phyloP scores from a whole-genome alignment of 2,329 filamentous ascomycete species.

The Falciphora oryzae region DNA sequence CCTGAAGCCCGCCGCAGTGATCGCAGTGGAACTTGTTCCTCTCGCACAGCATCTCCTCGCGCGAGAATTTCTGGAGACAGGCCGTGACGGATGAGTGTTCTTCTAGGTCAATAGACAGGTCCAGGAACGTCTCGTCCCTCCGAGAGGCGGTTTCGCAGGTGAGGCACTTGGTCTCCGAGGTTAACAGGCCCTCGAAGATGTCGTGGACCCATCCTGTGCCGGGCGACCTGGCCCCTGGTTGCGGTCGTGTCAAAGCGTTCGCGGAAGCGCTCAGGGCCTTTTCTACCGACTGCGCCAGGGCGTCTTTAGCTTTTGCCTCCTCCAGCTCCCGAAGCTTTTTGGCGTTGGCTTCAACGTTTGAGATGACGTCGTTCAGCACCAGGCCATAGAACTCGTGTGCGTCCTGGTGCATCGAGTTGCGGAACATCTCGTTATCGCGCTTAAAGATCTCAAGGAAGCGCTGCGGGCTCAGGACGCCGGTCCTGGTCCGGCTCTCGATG shows the following conservation, averaged over 20 bases:
- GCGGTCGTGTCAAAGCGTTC: constrained; percentile 22
- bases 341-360: constrained; percentile 86
- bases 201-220: constrained; percentile 91
- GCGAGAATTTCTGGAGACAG: constrained; percentile 91
- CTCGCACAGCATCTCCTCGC: constrained; percentile 97
- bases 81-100: constrained; percentile 95
- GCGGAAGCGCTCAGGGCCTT: constrained; percentile 32
- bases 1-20: constrained; percentile 90
- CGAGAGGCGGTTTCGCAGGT: constrained; percentile 96
- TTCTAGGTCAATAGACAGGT: constrained; percentile 91
- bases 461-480: constrained; percentile 85
- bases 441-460: constrained; percentile 92
- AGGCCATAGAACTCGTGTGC: constrained; percentile 96
- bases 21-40: constrained; percentile 99
- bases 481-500: constrained; percentile 72
- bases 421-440: constrained; percentile 94
- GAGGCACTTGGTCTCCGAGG: constrained; percentile 92
- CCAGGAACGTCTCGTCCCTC: constrained; percentile 90
- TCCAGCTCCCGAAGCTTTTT: constrained; percentile 49
- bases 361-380: constrained; percentile 90
- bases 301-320: constrained; percentile 25
- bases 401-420: constrained; percentile 95
- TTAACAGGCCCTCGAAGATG: constrained; percentile 89
- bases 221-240: constrained; percentile 46
- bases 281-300: constrained; percentile 47